Evolutionary conservation across 1,139 yeast genomes (phyloP).

Genomic region (Yamadazyma epiphylla): DNA sequence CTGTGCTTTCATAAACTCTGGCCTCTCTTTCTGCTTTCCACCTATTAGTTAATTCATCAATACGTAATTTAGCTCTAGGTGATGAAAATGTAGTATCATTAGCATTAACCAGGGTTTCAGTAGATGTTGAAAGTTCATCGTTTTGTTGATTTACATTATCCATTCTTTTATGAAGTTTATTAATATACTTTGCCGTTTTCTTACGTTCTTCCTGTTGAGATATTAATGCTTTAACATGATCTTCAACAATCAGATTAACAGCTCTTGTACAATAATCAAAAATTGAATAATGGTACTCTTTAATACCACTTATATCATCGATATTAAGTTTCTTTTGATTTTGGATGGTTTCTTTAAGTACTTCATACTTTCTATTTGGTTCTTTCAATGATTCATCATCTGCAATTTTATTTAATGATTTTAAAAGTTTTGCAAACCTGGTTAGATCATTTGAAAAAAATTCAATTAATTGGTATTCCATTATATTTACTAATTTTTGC

Average conservation of each 20-base stretch:
- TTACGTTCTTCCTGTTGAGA: constrained; percentile 25
- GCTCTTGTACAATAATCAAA: constrained; percentile 60
- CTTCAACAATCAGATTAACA: constrained; percentile 52
- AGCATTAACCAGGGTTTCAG: constrained; percentile 4
- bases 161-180: constrained; percentile 27
- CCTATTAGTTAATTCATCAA: constrained; percentile 58
- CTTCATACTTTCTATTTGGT: constrained; percentile 46
- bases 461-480: constrained; percentile 37
- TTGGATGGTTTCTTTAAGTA: not conserved
- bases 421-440: constrained; percentile 40
- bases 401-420: constrained; percentile 50
- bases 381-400: constrained; percentile 57
- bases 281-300: constrained; percentile 50
- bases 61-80: constrained; percentile 44
- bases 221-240: constrained; percentile 47
- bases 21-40: constrained; percentile 75
- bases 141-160: constrained; percentile 26
- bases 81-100: constrained; percentile 11
- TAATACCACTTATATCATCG: constrained; percentile 27
- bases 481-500: constrained; percentile 16
- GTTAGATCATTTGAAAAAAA: constrained; percentile 33
- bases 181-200: constrained; percentile 20
- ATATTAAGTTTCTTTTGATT: constrained; percentile 8
- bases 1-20: constrained; percentile 54
- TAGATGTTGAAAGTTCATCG: constrained; percentile 16